Conservation (phyloP, 164 flowering plant species). For the Magnolia sinica region DNA sequence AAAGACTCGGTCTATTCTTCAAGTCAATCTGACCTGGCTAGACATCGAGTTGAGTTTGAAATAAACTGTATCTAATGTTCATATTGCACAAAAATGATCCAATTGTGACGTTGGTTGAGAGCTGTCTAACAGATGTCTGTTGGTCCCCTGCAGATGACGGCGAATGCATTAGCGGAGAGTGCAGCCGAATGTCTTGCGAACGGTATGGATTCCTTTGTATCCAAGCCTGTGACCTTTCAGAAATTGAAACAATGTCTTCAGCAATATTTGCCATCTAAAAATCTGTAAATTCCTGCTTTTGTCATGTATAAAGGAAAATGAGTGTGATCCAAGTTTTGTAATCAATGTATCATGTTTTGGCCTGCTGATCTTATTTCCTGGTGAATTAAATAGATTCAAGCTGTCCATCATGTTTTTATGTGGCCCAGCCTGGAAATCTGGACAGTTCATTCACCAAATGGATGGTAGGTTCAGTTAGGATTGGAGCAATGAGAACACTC, state of each 20-base stretch:
- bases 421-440: no score
- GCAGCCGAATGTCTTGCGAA: conserved; percentile 78
- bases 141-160: conserved; percentile 75
- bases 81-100: background rate
- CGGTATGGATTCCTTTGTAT: conserved; percentile 96
- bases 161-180: conserved; percentile 86
- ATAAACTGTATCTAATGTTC: background rate
- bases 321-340: conserved; percentile 60
- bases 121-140: background rate
- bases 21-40: no score
- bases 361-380: background rate
- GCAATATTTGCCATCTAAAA: conserved; percentile 41
- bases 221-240: conserved; percentile 84
- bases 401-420: no score
- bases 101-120: background rate
- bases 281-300: conserved; percentile 40
- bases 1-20: no score
- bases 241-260: conserved; percentile 74
- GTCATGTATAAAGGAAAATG: conserved; percentile 19
- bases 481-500: no score
- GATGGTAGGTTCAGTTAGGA: no score
- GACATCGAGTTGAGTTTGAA: background rate
- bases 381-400: no score
- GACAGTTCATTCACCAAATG: no score
- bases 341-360: conserved; percentile 35